phyloP scores from a whole-genome alignment of 2,329 filamentous ascomycete genomes.

The Paecilomyces sp. region DNA sequence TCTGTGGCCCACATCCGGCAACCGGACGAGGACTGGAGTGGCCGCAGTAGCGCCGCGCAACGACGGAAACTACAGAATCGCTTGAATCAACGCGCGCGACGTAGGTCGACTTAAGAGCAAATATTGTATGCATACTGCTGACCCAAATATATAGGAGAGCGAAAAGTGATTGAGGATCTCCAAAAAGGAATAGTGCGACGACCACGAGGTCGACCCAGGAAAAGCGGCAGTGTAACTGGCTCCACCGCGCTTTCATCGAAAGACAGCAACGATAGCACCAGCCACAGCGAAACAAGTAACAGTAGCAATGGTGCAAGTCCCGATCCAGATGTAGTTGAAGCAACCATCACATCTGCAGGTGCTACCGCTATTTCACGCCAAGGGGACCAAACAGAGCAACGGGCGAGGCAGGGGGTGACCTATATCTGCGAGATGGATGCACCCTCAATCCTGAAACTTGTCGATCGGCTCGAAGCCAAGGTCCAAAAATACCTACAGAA shows the following conservation, averaged over 20 bases:
- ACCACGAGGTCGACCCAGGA: neutral
- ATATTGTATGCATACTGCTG: neutral
- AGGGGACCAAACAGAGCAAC: neutral
- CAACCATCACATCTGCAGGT: neutral
- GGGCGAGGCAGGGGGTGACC: neutral
- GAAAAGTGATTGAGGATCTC: neutral
- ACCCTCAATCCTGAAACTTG: neutral
- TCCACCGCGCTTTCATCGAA: neutral
- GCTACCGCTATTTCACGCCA: neutral
- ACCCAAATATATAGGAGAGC: neutral
- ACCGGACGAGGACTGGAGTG: neutral
- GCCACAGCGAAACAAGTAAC: neutral
- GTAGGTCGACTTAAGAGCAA: neutral
- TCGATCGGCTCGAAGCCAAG: neutral
- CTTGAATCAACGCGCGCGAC: constrained; percentile 7
- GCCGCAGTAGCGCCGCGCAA: neutral
- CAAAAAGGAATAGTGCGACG: neutral
- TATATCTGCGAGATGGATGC: neutral
- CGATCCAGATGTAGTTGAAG: neutral
- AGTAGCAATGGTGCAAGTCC: neutral
- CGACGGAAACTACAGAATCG: constrained; percentile 8
- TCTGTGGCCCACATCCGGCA: neutral
- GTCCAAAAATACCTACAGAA: neutral
- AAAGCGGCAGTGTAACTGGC: neutral
- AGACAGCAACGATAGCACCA: neutral